Percentiles rank a stretch among this genome's conserved stretches.
Conservation (phyloP, 305 asterid genomes). For the Fraxinus sp. region DNA sequence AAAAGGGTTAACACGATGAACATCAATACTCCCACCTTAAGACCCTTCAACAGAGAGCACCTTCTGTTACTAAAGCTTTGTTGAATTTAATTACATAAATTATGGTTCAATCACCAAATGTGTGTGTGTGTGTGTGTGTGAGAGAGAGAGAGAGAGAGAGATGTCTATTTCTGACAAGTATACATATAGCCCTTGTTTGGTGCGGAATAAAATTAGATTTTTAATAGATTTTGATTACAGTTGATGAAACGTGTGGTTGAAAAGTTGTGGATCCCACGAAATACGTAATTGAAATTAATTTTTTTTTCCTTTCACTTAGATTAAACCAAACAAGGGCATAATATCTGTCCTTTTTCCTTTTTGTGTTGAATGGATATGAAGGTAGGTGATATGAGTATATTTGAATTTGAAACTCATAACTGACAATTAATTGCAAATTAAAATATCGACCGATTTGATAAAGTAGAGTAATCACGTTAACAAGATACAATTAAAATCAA, state of each 20-base stretch:
- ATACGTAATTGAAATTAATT: no score
- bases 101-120: neutral
- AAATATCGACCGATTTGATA: neutral
- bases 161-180: neutral
- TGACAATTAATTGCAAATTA: neutral
- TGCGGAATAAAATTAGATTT: neutral
- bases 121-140: neutral
- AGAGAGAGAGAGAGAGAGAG: neutral
- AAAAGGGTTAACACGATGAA: conserved; percentile 8
- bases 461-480: neutral
- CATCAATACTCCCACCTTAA: conserved; percentile 1
- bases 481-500: neutral
- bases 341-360: neutral
- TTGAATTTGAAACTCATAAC: neutral
- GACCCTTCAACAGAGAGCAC: neutral
- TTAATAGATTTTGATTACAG: no score
- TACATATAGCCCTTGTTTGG: neutral
- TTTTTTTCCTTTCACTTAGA: neutral
- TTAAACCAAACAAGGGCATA: neutral
- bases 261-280: neutral
- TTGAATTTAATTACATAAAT: conserved; percentile 11
- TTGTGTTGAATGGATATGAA: neutral
- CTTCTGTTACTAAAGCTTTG: neutral
- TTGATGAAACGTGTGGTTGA: neutral
- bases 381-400: neutral